phyloP scores from a whole-genome alignment of 1,284 basidiomycete species.

The Agaricales sp. region DNA sequence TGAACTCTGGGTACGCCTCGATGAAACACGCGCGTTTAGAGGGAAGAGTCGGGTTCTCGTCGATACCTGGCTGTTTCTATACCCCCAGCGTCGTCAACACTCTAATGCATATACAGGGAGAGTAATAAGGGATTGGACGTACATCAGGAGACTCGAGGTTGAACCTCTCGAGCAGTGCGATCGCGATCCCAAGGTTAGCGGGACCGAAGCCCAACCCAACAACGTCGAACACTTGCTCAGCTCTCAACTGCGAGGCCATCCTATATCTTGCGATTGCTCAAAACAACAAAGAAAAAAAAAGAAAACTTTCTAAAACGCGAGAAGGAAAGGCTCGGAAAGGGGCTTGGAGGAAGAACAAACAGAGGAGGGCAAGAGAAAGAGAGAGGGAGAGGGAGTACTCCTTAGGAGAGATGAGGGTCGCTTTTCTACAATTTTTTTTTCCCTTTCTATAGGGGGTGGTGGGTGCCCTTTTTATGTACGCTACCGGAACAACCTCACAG shows the following conservation, averaged over 20 bases:
- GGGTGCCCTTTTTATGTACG: too few species aligned
- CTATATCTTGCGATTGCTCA: not conserved
- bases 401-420: too few species aligned
- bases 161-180: slow-evolving; percentile 32
- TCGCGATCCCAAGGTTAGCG: slow-evolving; percentile 45
- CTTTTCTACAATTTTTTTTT: too few species aligned
- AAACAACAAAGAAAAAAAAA: too few species aligned
- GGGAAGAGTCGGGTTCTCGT: slow-evolving; percentile 8
- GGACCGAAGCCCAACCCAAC: slow-evolving; percentile 48
- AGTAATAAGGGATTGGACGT: not conserved
- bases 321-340: too few species aligned
- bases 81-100: not conserved
- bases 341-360: too few species aligned
- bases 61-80: not conserved
- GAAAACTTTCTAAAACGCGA: too few species aligned
- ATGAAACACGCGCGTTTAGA: slow-evolving; percentile 35
- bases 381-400: not conserved
- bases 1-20: slow-evolving; percentile 37
- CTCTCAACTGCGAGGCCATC: not conserved
- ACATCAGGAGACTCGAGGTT: slow-evolving; percentile 2
- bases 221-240: slow-evolving; percentile 27
- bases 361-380: not conserved
- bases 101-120: too few species aligned
- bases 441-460: too few species aligned
- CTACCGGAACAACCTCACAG: too few species aligned